Conservation (phyloP, 1,139 yeast species). For the Pichiaceae sp. region DNA sequence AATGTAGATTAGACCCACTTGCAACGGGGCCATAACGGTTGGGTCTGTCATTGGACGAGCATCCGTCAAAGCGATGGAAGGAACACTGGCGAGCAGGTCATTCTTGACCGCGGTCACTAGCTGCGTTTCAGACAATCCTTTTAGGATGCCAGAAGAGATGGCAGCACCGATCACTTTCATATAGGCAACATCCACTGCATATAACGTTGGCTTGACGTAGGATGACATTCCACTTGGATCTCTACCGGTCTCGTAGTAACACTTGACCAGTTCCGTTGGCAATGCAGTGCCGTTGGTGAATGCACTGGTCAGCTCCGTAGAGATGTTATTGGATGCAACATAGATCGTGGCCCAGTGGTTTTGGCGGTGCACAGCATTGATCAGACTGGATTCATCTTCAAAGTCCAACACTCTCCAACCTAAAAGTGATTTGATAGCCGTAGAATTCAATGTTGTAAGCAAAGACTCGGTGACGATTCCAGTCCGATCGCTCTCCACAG, state of each 20-base stretch:
- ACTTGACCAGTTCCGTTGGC: constrained; percentile 26
- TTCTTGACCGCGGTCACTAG: constrained; percentile 18
- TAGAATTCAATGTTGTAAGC: constrained; percentile 17
- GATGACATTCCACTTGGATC: constrained; percentile 37
- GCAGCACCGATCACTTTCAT: constrained; percentile 19
- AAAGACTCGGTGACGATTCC: constrained; percentile 32
- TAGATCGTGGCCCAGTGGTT: constrained; percentile 48
- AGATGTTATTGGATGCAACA: constrained; percentile 24
- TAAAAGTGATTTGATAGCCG: constrained; percentile 23
- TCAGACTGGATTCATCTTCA: constrained; percentile 22
- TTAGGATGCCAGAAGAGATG: constrained; percentile 23
- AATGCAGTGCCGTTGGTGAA: constrained; percentile 22
- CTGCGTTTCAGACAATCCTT: constrained; percentile 18
- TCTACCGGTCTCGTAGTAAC: constrained; percentile 44
- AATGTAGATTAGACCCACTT: constrained; percentile 69
- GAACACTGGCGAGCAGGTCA: constrained; percentile 30
- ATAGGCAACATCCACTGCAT: constrained; percentile 26
- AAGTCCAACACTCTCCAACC: constrained; percentile 30
- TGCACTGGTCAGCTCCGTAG: constrained; percentile 28
- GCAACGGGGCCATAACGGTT: constrained; percentile 53
- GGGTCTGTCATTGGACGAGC: constrained; percentile 41
- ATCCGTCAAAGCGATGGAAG: constrained; percentile 30
- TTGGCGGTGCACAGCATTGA: constrained; percentile 36
- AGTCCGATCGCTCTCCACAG: constrained; percentile 33
- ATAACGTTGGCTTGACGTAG: constrained; percentile 32